Evolutionary conservation across 2,329 filamentous ascomycete genomes (phyloP).

Genomic region (Magnaporthiopsis rhizophila): DNA sequence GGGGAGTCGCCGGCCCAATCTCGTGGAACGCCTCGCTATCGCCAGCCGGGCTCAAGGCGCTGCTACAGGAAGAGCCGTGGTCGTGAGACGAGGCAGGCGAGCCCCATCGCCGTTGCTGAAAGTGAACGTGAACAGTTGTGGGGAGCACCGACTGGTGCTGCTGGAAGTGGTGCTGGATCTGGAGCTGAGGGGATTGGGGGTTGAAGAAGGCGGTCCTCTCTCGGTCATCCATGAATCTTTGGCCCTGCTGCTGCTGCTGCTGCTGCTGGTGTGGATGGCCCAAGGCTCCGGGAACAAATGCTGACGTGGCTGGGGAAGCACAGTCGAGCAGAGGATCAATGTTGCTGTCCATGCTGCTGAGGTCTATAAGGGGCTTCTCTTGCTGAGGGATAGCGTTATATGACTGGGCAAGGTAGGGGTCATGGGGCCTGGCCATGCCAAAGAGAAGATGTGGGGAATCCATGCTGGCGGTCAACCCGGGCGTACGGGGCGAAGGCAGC

Average conservation of each 20-base stretch:
- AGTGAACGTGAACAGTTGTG: slow-evolving; percentile 1
- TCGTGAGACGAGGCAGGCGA: slow-evolving; percentile 31
- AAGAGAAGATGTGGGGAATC: background rate
- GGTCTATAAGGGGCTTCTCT: background rate
- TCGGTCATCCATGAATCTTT: slow-evolving; percentile 21
- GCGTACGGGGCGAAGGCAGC: too few relatives aligned
- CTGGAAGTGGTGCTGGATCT: slow-evolving; percentile 1
- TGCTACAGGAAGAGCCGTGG: slow-evolving; percentile 28
- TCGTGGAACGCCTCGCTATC: slow-evolving; percentile 31
- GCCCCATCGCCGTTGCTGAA: slow-evolving; percentile 18
- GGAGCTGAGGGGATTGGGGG: slow-evolving; percentile 11
- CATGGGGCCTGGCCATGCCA: background rate
- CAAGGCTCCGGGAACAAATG: slow-evolving; percentile 12
- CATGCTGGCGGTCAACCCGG: too few relatives aligned
- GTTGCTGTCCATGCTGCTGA: slow-evolving; percentile 6
- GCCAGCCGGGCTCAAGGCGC: slow-evolving; percentile 27
- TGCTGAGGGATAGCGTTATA: background rate
- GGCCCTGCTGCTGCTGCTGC: slow-evolving; percentile 16
- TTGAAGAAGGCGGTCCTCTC: slow-evolving; percentile 20
- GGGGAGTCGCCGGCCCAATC: slow-evolving; percentile 29
- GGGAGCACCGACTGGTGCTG: slow-evolving; percentile 11
- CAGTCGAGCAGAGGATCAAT: slow-evolving; percentile 22
- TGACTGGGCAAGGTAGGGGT: background rate
- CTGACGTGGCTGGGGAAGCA: slow-evolving; percentile 9
- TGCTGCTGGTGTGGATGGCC: background rate